A percentile compares a stretch with the other conserved stretches of the same genome.
Conservation (phyloP, 352 stramenopile genomes). For the Phytophthora crassamura region DNA sequence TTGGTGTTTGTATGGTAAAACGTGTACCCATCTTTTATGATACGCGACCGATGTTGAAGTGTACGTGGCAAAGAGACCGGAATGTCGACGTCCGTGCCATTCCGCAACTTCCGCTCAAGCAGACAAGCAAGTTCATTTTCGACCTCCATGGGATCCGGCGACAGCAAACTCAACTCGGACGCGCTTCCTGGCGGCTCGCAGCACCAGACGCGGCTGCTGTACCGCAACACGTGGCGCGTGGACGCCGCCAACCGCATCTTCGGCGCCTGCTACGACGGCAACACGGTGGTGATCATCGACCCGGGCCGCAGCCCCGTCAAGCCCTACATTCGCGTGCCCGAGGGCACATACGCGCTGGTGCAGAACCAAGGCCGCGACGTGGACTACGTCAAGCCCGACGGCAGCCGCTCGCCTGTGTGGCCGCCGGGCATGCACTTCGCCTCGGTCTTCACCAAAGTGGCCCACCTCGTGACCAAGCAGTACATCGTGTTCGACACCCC, state of each 20-base stretch:
- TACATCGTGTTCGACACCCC: conserved; percentile 89
- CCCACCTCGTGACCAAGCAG: conserved; percentile 90
- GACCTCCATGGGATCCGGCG: conserved; percentile 20
- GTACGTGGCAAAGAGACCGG: conserved; percentile 2
- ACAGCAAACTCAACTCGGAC: conserved; percentile 26
- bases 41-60: conserved; percentile 23
- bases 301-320: conserved; percentile 62
- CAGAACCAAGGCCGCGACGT: conserved; percentile 85
- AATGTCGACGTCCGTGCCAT: conserved; percentile 5
- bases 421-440: conserved; percentile 80
- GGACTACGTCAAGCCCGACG: conserved; percentile 56
- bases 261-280: conserved; percentile 78
- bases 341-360: conserved; percentile 90
- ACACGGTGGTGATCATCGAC: conserved; percentile 85
- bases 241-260: conserved; percentile 81
- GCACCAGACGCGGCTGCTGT: conserved; percentile 71
- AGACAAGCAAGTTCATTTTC: conserved; percentile 8
- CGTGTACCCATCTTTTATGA: conserved; percentile 21
- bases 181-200: conserved; percentile 30
- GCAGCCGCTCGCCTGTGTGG: conserved; percentile 67
- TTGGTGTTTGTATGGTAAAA: conserved; percentile 22
- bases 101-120: conserved; percentile 26
- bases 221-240: conserved; percentile 63
- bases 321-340: conserved; percentile 87
- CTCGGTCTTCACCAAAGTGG: conserved; percentile 81